Conservation (phyloP, 2,329 filamentous ascomycete species). For the Aspergillus udagawae region DNA sequence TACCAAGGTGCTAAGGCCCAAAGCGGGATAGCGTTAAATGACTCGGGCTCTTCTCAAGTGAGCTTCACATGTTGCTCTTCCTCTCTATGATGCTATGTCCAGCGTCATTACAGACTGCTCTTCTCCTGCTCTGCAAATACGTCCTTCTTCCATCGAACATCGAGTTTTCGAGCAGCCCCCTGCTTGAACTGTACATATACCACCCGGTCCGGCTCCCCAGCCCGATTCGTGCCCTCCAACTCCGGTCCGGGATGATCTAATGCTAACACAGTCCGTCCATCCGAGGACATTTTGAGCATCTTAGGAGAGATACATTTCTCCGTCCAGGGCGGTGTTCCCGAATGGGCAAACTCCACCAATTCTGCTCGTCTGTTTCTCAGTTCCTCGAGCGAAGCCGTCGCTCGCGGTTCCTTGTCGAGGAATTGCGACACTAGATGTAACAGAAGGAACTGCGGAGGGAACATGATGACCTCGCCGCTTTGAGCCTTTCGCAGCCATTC, state of each 20-base stretch:
- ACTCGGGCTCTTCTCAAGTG: background rate
- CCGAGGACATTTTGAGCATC: constrained; percentile 35
- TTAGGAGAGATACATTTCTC: constrained; percentile 46
- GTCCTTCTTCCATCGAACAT: constrained; percentile 49
- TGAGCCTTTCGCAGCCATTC: constrained; percentile 66
- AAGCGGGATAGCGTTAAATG: background rate
- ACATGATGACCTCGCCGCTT: constrained; percentile 70
- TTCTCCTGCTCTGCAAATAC: constrained; percentile 35
- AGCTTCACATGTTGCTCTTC: background rate
- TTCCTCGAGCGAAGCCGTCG: constrained; percentile 19
- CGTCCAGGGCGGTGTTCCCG: constrained; percentile 43
- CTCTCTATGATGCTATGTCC: too few relatives aligned
- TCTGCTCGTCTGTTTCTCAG: constrained; percentile 38
- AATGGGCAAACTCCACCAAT: constrained; percentile 48
- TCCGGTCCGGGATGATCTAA: constrained; percentile 55
- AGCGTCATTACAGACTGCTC: constrained; percentile 26
- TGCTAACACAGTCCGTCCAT: constrained; percentile 50
- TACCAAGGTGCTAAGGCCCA: background rate
- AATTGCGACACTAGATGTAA: constrained; percentile 50
- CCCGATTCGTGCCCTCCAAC: constrained; percentile 46
- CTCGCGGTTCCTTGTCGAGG: constrained; percentile 38
- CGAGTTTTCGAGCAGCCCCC: constrained; percentile 54
- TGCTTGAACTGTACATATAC: constrained; percentile 55
- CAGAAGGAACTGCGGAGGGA: constrained; percentile 77
- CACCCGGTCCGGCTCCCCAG: constrained; percentile 52